Evolutionary conservation across 2,329 filamentous ascomycete genomes (phyloP).

Genomic region (Pezicula rhizophila): DNA sequence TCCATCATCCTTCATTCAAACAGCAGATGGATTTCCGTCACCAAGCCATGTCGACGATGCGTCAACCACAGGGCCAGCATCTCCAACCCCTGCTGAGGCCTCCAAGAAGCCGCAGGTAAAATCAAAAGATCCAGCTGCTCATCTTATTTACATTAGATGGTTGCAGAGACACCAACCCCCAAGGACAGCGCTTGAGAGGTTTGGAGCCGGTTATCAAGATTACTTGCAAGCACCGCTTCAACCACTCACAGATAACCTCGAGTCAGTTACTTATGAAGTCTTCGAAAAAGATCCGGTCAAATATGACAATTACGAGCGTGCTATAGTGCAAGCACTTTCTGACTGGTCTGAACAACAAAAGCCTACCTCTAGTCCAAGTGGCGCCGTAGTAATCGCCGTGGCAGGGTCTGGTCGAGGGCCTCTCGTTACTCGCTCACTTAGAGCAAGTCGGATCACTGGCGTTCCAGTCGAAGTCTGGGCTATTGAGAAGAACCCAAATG

Average conservation of each 20-base stretch:
- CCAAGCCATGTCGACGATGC: constrained; percentile 36
- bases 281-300: constrained; percentile 98
- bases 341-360: constrained; percentile 73
- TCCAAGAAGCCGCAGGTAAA: constrained; percentile 37
- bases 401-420: constrained; percentile 91
- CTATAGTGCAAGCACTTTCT: constrained; percentile 70
- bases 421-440: constrained; percentile 78
- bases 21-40: constrained; percentile 27
- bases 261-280: constrained; percentile 95
- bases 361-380: constrained; percentile 65
- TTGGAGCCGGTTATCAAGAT: constrained; percentile 78
- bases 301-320: constrained; percentile 90
- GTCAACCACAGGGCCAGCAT: constrained; percentile 33
- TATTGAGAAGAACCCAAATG: constrained; percentile 97
- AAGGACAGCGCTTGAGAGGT: constrained; percentile 55
- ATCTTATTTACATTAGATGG: constrained; percentile 78
- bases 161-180: constrained; percentile 76
- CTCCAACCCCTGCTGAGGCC: constrained; percentile 68
- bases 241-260: constrained; percentile 90
- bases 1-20: constrained; percentile 19
- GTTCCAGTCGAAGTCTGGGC: constrained; percentile 83
- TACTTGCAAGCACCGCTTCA: constrained; percentile 94
- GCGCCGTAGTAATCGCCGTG: constrained; percentile 78
- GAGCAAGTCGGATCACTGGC: constrained; percentile 69
- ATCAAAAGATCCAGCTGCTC: constrained; percentile 49